Conservation (phyloP, 2,329 filamentous ascomycete genomes). For the Fusarium sp. region DNA sequence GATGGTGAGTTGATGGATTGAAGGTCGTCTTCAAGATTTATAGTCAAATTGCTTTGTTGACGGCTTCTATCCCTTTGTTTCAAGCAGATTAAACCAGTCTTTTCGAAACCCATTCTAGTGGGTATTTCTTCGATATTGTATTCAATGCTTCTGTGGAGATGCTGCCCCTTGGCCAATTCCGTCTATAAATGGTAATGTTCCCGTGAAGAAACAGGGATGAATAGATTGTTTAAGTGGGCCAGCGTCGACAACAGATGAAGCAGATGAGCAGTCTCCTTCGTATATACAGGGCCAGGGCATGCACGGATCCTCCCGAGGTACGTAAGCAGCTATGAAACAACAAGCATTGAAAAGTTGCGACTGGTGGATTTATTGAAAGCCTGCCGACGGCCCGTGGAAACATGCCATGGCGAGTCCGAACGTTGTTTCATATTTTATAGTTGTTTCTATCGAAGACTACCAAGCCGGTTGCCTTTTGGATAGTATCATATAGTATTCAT, state of each 20-base stretch:
- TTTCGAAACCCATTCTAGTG: slow-evolving; percentile 26
- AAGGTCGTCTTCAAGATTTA: slow-evolving; percentile 2
- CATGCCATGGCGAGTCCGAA: background rate
- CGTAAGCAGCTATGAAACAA: slow-evolving; percentile 14
- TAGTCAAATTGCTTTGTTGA: background rate
- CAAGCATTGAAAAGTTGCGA: background rate
- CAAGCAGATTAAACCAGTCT: slow-evolving; percentile 22
- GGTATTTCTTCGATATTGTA: background rate
- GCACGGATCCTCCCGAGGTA: slow-evolving; percentile 3
- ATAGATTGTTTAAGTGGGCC: background rate
- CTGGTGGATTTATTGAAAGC: slow-evolving; percentile 20
- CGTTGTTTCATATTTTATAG: background rate
- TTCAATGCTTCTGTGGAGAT: background rate
- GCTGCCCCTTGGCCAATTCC: background rate
- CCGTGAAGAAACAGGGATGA: background rate
- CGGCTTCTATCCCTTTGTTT: slow-evolving; percentile 13
- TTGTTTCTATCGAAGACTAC: slow-evolving; percentile 3
- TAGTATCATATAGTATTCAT: background rate
- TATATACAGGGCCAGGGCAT: background rate
- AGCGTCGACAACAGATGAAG: background rate
- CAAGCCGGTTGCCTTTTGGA: background rate
- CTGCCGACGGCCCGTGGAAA: background rate
- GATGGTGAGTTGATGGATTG: background rate
- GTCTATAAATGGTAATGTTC: background rate
- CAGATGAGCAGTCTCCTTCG: background rate